These are phyloP conservation scores for Stagonosporopsis rhizophila DNA, from an alignment of 2,329 filamentous ascomycete genomes.

Conservation along the genomic window DNA sequence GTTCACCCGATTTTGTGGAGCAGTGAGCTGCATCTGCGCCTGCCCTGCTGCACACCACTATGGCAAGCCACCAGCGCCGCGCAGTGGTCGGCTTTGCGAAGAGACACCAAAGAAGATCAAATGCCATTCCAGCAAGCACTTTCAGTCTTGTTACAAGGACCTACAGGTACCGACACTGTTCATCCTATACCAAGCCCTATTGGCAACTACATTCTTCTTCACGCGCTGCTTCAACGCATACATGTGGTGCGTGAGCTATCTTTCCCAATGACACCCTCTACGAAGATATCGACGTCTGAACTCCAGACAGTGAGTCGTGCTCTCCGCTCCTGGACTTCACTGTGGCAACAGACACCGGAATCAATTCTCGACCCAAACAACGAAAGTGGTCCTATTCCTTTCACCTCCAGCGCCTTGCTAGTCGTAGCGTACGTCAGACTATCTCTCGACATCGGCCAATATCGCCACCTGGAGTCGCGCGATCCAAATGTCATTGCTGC, in stretches of 20 bases:
- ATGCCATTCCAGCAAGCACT: slow-evolving; percentile 41
- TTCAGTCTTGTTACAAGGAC: slow-evolving; percentile 33
- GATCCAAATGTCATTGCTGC: slow-evolving; percentile 52
- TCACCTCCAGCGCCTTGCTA: slow-evolving; percentile 56
- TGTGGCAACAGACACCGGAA: slow-evolving; percentile 47
- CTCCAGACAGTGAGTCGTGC: slow-evolving; percentile 35
- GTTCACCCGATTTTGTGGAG: slow-evolving; percentile 40
- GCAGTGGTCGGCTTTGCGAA: slow-evolving; percentile 35
- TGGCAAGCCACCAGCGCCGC: slow-evolving; percentile 39
- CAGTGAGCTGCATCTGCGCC: slow-evolving; percentile 36
- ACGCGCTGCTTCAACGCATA: slow-evolving; percentile 40
- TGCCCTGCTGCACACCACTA: slow-evolving; percentile 36
- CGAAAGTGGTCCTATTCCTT: slow-evolving; percentile 46
- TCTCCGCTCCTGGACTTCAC: slow-evolving; percentile 44
- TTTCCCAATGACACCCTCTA: slow-evolving; percentile 27
- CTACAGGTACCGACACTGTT: slow-evolving; percentile 25
- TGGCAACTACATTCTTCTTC: slow-evolving; percentile 42
- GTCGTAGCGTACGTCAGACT: slow-evolving; percentile 58
- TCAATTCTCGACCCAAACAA: slow-evolving; percentile 48
- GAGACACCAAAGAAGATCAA: slow-evolving; percentile 34
- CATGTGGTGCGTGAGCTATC: slow-evolving; percentile 39
- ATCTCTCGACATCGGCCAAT: slow-evolving; percentile 55
- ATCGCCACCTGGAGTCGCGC: slow-evolving; percentile 54
- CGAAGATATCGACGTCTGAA: slow-evolving; percentile 30
- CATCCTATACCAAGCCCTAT: slow-evolving; percentile 40